Conservation (phyloP, 2,329 filamentous ascomycete genomes). For the Fonsecaea erecta region DNA sequence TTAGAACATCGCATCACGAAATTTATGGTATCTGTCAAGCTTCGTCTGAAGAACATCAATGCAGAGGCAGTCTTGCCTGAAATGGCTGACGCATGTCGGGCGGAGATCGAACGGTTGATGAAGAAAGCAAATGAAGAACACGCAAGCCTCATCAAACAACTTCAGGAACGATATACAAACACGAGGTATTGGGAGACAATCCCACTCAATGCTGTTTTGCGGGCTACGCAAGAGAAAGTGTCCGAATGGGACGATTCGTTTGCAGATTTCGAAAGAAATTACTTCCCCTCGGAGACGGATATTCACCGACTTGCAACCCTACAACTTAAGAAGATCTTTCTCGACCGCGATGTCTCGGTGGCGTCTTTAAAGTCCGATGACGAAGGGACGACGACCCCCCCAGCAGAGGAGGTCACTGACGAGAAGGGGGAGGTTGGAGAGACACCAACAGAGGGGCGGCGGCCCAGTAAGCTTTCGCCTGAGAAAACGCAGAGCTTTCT, state of each 20-base stretch:
- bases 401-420: conserved; percentile 42
- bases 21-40: conserved; percentile 86
- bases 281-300: conserved; percentile 92
- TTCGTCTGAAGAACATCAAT: conserved; percentile 83
- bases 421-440: conserved; percentile 43
- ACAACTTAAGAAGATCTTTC: conserved; percentile 92
- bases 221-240: conserved; percentile 89
- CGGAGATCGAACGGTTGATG: conserved; percentile 76
- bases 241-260: conserved; percentile 93
- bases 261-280: conserved; percentile 87
- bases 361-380: conserved; percentile 74
- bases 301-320: conserved; percentile 88
- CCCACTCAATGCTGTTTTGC: conserved; percentile 84
- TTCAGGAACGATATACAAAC: conserved; percentile 89
- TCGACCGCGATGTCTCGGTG: conserved; percentile 80
- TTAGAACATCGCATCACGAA: conserved; percentile 80
- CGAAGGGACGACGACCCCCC: conserved; percentile 61
- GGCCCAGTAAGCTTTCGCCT: conserved; percentile 56
- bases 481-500: conserved; percentile 69
- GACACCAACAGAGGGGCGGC: conserved; percentile 42
- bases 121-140: conserved; percentile 86
- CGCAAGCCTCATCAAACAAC: conserved; percentile 69
- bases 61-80: conserved; percentile 89
- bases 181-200: conserved; percentile 98
- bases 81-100: conserved; percentile 78